Conservation (phyloP, 2,329 filamentous ascomycete species). For the Alternaria consortialis region DNA sequence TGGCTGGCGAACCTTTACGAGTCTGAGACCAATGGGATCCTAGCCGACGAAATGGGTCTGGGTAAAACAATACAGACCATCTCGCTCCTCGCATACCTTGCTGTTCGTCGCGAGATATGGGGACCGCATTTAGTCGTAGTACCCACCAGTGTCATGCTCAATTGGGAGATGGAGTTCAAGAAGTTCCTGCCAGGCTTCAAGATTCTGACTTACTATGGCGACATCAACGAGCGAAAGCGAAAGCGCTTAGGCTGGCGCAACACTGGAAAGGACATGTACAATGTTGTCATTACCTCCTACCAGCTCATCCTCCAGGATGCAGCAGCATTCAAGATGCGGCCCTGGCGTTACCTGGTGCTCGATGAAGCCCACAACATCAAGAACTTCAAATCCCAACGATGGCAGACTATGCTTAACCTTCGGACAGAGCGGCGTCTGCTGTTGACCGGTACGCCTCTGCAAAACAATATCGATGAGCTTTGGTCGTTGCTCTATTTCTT, state of each 20-base stretch:
- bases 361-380: constrained; percentile 99
- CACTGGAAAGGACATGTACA: constrained; percentile 79
- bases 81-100: constrained; percentile 88
- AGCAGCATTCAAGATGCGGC: constrained; percentile 88
- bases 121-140: constrained; percentile 96
- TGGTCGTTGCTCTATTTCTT: constrained; percentile 98
- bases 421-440: constrained; percentile 88
- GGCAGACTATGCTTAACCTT: constrained; percentile 94
- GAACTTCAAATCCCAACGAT: constrained; percentile 97
- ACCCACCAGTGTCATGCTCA: constrained; percentile 97
- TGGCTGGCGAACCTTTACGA: constrained; percentile 95
- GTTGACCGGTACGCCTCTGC: constrained; percentile 91
- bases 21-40: constrained; percentile 92
- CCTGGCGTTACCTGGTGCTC: constrained; percentile 98
- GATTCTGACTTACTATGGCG: constrained; percentile 95
- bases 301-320: constrained; percentile 95
- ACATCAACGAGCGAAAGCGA: constrained; percentile 86
- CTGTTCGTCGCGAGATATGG: constrained; percentile 90
- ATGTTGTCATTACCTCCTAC: constrained; percentile 97
- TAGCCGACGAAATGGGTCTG: constrained; percentile 98
- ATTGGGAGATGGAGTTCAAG: constrained; percentile 99
- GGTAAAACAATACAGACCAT: constrained; percentile 99
- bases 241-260: constrained; percentile 95
- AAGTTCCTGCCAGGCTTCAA: constrained; percentile 99
- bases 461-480: constrained; percentile 95